phyloP scores from a whole-genome alignment of 2,329 filamentous ascomycete genomes.

The Gaeumannomyces sp. region DNA sequence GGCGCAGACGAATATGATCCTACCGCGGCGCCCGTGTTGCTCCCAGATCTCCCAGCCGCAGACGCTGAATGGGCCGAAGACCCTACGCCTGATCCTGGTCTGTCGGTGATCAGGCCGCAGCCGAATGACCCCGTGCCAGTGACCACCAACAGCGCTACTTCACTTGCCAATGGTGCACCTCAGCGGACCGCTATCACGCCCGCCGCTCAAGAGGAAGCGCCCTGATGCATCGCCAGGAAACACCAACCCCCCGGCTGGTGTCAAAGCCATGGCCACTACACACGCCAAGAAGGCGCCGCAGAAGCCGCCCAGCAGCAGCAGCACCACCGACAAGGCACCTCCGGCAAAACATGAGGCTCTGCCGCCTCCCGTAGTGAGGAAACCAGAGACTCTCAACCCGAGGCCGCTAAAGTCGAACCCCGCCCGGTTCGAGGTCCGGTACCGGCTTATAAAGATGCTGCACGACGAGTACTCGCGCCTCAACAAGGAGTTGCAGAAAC shows the following conservation, averaged over 20 bases:
- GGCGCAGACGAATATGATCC: conserved; percentile 11
- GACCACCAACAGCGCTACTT: background rate
- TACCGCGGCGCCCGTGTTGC: conserved; percentile 5
- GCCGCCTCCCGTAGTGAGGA: conserved; percentile 18
- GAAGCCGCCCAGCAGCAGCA: background rate
- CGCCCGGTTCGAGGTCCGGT: conserved; percentile 48
- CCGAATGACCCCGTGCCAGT: background rate
- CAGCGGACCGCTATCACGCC: conserved; percentile 6
- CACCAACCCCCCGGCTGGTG: background rate
- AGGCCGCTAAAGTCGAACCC: conserved; percentile 55
- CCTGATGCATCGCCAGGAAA: conserved; percentile 1
- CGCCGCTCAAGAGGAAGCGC: conserved; percentile 14
- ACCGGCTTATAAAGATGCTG: conserved; percentile 54
- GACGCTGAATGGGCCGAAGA: background rate
- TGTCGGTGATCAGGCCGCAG: background rate
- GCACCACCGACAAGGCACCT: background rate
- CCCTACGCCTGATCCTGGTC: too few relatives aligned
- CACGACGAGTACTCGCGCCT: conserved; percentile 61
- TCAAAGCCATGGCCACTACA: background rate
- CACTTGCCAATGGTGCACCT: background rate
- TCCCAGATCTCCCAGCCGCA: background rate
- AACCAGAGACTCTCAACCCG: conserved; percentile 57
- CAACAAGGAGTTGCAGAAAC: conserved; percentile 55
- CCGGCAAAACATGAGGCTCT: background rate
- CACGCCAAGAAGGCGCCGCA: background rate